These are phyloP conservation scores for Diaporthe sp. DNA, from an alignment of 2,329 filamentous ascomycete genomes.

Conservation along the genomic window DNA sequence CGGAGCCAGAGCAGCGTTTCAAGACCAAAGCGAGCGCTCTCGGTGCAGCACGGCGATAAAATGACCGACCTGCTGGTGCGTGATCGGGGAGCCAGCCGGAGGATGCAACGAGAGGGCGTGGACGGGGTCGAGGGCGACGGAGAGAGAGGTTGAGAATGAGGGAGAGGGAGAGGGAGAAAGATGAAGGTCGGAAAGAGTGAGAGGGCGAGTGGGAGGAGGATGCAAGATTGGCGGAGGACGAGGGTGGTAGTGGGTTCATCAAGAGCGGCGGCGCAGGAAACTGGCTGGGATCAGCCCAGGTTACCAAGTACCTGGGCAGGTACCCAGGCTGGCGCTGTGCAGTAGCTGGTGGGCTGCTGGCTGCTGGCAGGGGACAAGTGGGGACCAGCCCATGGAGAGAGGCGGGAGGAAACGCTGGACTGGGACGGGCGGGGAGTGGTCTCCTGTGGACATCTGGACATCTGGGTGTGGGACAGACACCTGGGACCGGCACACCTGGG, in stretches of 20 bases:
- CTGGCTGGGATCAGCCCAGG: slow-evolving; percentile 33
- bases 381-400: slow-evolving; percentile 2
- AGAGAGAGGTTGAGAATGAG: not conserved
- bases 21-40: slow-evolving; percentile 13
- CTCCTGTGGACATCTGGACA: not conserved
- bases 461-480: slow-evolving; percentile 12
- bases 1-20: slow-evolving; percentile 25
- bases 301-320: slow-evolving; percentile 8
- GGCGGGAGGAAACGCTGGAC: slow-evolving; percentile 17
- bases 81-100: not conserved
- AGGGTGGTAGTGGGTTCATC: slow-evolving; percentile 33
- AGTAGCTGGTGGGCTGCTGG: slow-evolving; percentile 4
- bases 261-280: slow-evolving; percentile 24
- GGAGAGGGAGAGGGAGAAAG: not conserved
- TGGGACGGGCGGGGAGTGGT: slow-evolving; percentile 15
- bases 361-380: slow-evolving; percentile 7
- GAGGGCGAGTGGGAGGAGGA: slow-evolving; percentile 8
- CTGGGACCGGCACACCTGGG: slow-evolving; percentile 23
- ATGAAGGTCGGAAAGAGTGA: slow-evolving; percentile 14
- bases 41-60: not conserved
- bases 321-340: not conserved
- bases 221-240: slow-evolving; percentile 33
- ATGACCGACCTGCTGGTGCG: not conserved
- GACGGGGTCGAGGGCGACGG: slow-evolving; percentile 10
- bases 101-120: slow-evolving; percentile 8